phyloP scores from a whole-genome alignment of 1,284 basidiomycete genomes.

The Microbotryum violaceum region DNA sequence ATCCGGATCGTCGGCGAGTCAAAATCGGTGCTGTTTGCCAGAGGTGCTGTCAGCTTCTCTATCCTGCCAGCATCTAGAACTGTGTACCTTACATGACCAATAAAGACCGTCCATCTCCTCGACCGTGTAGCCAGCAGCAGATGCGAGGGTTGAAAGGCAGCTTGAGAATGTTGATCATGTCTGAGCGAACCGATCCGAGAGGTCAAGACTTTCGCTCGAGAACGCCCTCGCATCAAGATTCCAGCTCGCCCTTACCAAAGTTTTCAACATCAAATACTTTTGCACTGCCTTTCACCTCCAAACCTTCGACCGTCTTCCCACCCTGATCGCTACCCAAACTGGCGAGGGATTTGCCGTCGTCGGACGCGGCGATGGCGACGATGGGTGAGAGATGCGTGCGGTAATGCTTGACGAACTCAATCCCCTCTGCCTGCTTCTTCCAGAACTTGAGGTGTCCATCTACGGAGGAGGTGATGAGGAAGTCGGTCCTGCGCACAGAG shows the following conservation, averaged over 20 bases:
- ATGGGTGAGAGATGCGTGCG: slow-evolving; percentile 81
- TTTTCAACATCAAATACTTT: slow-evolving; percentile 98
- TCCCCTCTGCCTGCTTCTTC: slow-evolving; percentile 91
- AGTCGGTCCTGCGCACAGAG: slow-evolving; percentile 61
- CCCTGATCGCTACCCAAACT: slow-evolving; percentile 47
- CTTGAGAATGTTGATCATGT: slow-evolving; percentile 98
- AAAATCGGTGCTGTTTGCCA: slow-evolving; percentile 60
- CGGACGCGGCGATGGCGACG: slow-evolving; percentile 72
- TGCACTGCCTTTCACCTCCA: slow-evolving; percentile 53
- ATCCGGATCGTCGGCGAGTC: slow-evolving; percentile 67
- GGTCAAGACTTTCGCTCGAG: neutral
- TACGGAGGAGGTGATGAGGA: slow-evolving; percentile 85
- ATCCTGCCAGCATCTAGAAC: no score
- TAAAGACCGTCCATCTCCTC: slow-evolving; percentile 77
- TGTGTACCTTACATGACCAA: slow-evolving; percentile 65
- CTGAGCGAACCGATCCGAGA: slow-evolving; percentile 43
- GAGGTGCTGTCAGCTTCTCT: no score
- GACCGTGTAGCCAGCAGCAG: slow-evolving; percentile 86
- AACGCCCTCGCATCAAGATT: neutral
- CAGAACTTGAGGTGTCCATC: slow-evolving; percentile 96
- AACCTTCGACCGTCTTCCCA: slow-evolving; percentile 55
- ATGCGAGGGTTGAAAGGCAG: slow-evolving; percentile 73
- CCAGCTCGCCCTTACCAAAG: slow-evolving; percentile 61
- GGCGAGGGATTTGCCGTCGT: slow-evolving; percentile 86
- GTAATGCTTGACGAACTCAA: slow-evolving; percentile 83